Percentiles rank a stretch among this genome's conserved stretches.
phyloP scores from a whole-genome alignment of 805 yeast genomes.

The Candida multigemmis region DNA sequence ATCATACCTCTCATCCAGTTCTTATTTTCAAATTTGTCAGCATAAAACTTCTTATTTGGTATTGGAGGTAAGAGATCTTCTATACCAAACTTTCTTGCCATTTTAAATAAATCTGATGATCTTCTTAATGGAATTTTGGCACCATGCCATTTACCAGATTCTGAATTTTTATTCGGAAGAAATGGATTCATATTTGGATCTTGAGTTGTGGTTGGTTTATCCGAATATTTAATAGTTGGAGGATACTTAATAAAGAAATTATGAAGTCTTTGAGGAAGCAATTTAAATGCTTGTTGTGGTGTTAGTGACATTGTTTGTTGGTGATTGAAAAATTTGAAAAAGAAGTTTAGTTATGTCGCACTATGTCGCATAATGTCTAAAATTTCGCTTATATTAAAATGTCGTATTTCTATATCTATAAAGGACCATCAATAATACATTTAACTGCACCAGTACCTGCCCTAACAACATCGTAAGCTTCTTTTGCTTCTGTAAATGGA shows the following conservation, averaged over 20 bases:
- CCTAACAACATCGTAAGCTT: constrained; percentile 66
- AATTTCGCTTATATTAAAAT: too few species aligned
- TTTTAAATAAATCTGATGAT: constrained; percentile 73
- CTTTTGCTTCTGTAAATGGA: constrained; percentile 60
- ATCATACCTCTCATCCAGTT: constrained; percentile 68
- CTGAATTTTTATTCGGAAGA: constrained; percentile 74
- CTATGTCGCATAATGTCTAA: too few species aligned
- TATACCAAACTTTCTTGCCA: constrained; percentile 77
- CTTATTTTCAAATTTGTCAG: constrained; percentile 65
- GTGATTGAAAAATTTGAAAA: constrained; percentile 1
- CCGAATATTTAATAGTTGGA: constrained; percentile 60
- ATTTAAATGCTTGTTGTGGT: constrained; percentile 38
- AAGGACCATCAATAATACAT: constrained; percentile 77
- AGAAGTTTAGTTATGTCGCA: too few species aligned
- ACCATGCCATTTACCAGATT: constrained; percentile 67
- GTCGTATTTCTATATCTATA: too few species aligned
- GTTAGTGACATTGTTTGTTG: constrained; percentile 14
- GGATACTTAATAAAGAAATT: constrained; percentile 77
- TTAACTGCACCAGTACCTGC: constrained; percentile 65
- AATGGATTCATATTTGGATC: constrained; percentile 81
- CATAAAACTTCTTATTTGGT: constrained; percentile 62
- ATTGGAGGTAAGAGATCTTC: constrained; percentile 65
- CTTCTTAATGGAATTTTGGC: constrained; percentile 76
- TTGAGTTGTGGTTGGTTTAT: constrained; percentile 52
- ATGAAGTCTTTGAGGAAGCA: constrained; percentile 63